These are phyloP conservation scores for Globisporangium heterothallicum DNA, from an alignment of 352 stramenopile species.

Conservation along the genomic window DNA sequence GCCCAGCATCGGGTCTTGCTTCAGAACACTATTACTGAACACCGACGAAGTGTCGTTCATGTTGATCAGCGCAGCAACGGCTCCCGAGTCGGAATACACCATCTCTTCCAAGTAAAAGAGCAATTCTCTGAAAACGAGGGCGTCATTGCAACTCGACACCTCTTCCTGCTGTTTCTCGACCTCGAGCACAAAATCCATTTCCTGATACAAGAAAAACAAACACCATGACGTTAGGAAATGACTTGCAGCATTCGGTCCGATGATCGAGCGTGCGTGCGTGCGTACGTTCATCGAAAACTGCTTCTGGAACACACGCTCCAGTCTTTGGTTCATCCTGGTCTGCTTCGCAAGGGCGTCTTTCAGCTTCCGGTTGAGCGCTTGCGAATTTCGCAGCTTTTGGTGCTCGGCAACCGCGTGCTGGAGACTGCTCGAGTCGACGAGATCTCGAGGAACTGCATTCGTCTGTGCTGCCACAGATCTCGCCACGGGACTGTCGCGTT, in stretches of 20 bases:
- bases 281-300: conserved; percentile 10
- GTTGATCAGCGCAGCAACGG: neutral
- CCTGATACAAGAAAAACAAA: conserved; percentile 1
- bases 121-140: neutral
- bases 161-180: conserved; percentile 1
- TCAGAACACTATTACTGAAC: conserved; percentile 3
- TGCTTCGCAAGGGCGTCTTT: conserved; percentile 7
- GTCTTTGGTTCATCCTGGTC: conserved; percentile 3
- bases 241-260: neutral
- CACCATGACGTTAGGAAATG: neutral
- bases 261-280: neutral
- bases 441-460: neutral
- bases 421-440: neutral
- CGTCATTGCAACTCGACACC: neutral
- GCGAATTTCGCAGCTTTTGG: conserved; percentile 3
- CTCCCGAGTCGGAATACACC: neutral
- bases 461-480: neutral
- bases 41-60: neutral
- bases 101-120: conserved; percentile 2
- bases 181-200: conserved; percentile 8
- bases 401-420: conserved; percentile 5
- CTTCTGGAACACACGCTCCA: conserved; percentile 6
- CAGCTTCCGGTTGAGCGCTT: conserved; percentile 9
- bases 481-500: neutral
- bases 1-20: conserved; percentile 1